phyloP scores from a whole-genome alignment of 345 rosid species.

The Clausena lansium region DNA sequence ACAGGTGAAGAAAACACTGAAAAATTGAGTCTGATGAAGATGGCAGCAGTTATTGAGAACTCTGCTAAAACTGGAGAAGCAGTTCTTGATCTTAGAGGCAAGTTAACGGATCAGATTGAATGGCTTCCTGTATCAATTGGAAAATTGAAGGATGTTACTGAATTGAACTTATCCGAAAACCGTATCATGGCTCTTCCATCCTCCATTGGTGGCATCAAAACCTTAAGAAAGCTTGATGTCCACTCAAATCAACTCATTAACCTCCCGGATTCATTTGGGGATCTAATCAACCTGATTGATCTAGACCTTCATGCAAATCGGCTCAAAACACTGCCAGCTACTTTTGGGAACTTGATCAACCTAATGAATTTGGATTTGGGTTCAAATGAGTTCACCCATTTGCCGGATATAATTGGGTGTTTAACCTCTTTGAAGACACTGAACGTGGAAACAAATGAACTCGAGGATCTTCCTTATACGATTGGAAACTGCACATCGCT shows the following conservation, averaged over 20 bases:
- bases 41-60: conserved; percentile 57
- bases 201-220: conserved; percentile 37
- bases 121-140: conserved; percentile 72
- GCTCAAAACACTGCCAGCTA: conserved; percentile 46
- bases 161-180: conserved; percentile 58
- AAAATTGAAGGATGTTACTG: conserved; percentile 42
- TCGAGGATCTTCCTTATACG: conserved; percentile 55
- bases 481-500: conserved; percentile 50
- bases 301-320: conserved; percentile 61
- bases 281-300: conserved; percentile 44
- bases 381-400: conserved; percentile 43
- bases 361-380: conserved; percentile 47
- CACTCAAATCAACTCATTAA: conserved; percentile 61
- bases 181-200: conserved; percentile 61
- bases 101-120: conserved; percentile 55
- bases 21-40: conserved; percentile 55
- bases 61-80: conserved; percentile 40
- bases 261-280: conserved; percentile 60
- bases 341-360: conserved; percentile 48
- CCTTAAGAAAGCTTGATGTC: conserved; percentile 48
- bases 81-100: conserved; percentile 55
- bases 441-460: conserved; percentile 55
- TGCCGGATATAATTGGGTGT: conserved; percentile 50
- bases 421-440: conserved; percentile 44
- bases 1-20: conserved; percentile 37